Base-by-base conservation (phyloP, 352 stramenopile genomes). In the Phytophthora citricola region DNA sequence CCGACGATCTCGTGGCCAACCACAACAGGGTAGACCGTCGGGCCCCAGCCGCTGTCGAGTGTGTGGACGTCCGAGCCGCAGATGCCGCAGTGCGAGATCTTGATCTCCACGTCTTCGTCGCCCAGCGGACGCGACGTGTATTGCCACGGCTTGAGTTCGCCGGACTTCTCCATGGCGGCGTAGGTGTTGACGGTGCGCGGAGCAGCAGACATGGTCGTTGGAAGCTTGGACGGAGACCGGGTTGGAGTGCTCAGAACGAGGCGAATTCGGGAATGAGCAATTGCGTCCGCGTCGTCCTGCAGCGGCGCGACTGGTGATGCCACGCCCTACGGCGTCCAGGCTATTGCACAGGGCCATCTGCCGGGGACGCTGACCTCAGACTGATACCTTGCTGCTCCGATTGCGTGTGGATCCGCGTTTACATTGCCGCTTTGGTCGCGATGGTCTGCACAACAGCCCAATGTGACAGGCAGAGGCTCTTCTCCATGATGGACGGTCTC, bases 71-170 rank as follows among this genome's bases (percentile, higher is more conserved):
- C 81, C 27, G 74, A 85, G 62, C 77, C 76, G 45, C 78, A 90
- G 66, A 88, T 87, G 29, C 79, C 81, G 66, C 77, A 85, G 66
- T 87, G 76, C 55, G 76, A 83, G 57, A 89, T 86, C 63, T 84
- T 74, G 70, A 87, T 85, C 70, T 87, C 77, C 29, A 90, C 63
- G 54, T 88, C 81, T 11, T 81, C 57, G 39, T 64, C 63, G 17
- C 79, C 75, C 2, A 89, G 63, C 24, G 75, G 66, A 15, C 72
- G 77, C 15, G 78, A 73, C 36, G 55, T 63, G 71, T 85, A 89
- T 44, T 80, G 57, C 73, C 75, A 85, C n/a, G 71, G 69, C 60
- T 79, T 71, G 53, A 86, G 54, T 20, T 75, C 58, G 31, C 64
- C 61, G 5, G 54, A 65, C 17, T 71, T 71, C 54, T 79, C 71